Evolutionary conservation across 2,329 filamentous ascomycete species (phyloP), one percentile per base, ranked within the genome.

Genomic region (Fusarium mangiferae): DNA sequence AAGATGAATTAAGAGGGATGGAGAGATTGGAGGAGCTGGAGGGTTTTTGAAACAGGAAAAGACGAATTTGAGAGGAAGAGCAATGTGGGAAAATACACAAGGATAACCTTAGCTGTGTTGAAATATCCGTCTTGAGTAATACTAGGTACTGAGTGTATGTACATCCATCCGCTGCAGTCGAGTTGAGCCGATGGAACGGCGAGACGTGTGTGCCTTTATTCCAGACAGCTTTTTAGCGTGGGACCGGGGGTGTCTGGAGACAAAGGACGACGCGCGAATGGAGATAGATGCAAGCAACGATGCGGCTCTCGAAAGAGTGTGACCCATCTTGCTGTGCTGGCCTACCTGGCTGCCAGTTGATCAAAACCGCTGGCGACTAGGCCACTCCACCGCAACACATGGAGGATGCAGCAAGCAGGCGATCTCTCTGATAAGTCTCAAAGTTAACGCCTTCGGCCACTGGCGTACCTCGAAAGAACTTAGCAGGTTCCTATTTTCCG

Each of bases 241-340:
- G 71, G 85, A 84, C 84, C 81, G 82, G 83, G 80, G 82, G 84
- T 83, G 83, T 85, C 83, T 80, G 81, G 82, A 84, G 80, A 81
- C 78, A 80, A 77, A 77, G 74, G 64, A 81, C 73, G 81, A 82
- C 79, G 78, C 77, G 78, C 77, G 79, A 81, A 81, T 81, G 71
- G 80, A 81, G 77, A 79, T 77, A 89, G 86, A 89, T 87, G 87
- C 88, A 89, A 85, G 87, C 87, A 82, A 83, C 86, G 85, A 90
- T 91, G 89, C 89, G 90, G 90, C 90, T 90, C 89, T 90, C 87
- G 71, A 79, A 79, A 88, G 84, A 88, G 88, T 90, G 89, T 89
- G 89, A 90, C 89, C 89, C 89, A 90, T 90, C 85, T 87, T 93
- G 94, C 95, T 97, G 94, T 93, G 94, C 88, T 97, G 94, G 94